Percentiles rank a stretch among this genome's conserved stretches.
Evolutionary conservation across 139 green algal species (phyloP).

Genomic region (Micromonas commoda): DNA sequence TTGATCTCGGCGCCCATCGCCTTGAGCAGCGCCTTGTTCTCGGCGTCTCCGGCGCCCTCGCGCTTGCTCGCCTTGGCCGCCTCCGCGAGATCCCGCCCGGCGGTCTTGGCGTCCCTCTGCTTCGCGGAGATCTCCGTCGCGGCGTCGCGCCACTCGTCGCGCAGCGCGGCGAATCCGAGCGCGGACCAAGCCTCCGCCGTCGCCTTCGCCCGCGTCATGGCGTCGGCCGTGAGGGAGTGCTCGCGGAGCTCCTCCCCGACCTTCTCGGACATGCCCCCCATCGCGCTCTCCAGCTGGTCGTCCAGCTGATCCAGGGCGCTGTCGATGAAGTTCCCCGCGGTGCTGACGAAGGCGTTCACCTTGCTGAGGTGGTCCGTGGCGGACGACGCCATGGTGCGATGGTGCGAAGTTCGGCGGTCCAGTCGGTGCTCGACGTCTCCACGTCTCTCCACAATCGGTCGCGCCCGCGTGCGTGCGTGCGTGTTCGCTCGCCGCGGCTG

Average conservation of each 20-base stretch:
- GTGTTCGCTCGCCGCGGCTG: no score
- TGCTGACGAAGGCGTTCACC: no score
- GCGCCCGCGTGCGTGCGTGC: no score
- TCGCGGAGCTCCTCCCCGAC: neutral
- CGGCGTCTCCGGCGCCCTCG: neutral
- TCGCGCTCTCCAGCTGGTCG: neutral
- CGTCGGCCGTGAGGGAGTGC: neutral
- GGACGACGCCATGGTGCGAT: no score
- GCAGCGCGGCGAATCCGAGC: neutral
- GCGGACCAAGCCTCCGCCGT: neutral
- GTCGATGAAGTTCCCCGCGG: constrained; percentile 1
- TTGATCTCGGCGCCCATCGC: neutral
- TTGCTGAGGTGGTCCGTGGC: no score
- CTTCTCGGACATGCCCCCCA: neutral
- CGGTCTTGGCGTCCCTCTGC: neutral
- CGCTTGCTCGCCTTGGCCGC: neutral
- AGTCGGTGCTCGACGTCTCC: no score
- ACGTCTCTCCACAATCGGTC: no score
- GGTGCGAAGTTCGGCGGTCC: no score
- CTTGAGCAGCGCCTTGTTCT: neutral
- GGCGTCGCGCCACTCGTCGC: neutral
- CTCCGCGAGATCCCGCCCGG: neutral
- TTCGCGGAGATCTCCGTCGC: neutral
- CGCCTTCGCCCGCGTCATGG: neutral
- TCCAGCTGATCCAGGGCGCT: neutral